A percentile compares a stretch with the other conserved stretches of the same genome.
Conservation (phyloP, 2,329 filamentous ascomycete genomes). For the Aspergillus hiratsukae region DNA sequence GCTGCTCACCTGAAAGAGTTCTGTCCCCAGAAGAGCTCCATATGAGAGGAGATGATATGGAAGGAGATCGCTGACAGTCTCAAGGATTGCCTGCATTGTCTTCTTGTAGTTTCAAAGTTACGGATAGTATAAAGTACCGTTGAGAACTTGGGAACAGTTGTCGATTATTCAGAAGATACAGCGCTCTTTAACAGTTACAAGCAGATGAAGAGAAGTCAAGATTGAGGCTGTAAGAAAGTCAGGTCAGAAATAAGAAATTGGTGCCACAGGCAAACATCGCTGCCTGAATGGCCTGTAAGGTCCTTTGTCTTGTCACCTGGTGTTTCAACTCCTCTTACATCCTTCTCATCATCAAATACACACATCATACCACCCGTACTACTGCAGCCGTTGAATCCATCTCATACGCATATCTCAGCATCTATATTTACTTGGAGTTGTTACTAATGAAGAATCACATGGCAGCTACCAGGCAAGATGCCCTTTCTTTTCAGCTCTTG, state of each 20-base stretch:
- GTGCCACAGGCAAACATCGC: background rate
- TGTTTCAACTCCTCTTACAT: background rate
- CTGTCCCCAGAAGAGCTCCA: constrained; percentile 36
- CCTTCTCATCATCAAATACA: background rate
- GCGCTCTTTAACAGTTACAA: background rate
- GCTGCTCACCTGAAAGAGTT: constrained; percentile 30
- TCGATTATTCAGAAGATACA: background rate
- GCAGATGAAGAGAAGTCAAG: background rate
- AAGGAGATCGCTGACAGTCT: constrained; percentile 14
- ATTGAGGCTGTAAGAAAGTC: background rate
- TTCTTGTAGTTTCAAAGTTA: background rate
- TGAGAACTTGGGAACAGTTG: background rate
- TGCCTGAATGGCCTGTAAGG: background rate
- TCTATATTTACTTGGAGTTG: background rate
- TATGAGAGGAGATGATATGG: constrained; percentile 38
- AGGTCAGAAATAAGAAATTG: background rate
- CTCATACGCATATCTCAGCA: background rate
- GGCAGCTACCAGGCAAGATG: background rate
- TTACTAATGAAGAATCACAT: background rate
- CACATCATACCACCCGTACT: background rate
- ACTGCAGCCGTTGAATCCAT: background rate
- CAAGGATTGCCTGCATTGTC: constrained; percentile 13
- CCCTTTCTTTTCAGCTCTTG: background rate
- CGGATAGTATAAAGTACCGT: background rate
- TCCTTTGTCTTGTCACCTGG: background rate